A percentile compares a stretch with the other conserved stretches of the same genome.
Conservation (phyloP, 345 rosid species). For the Angophora floribunda region DNA sequence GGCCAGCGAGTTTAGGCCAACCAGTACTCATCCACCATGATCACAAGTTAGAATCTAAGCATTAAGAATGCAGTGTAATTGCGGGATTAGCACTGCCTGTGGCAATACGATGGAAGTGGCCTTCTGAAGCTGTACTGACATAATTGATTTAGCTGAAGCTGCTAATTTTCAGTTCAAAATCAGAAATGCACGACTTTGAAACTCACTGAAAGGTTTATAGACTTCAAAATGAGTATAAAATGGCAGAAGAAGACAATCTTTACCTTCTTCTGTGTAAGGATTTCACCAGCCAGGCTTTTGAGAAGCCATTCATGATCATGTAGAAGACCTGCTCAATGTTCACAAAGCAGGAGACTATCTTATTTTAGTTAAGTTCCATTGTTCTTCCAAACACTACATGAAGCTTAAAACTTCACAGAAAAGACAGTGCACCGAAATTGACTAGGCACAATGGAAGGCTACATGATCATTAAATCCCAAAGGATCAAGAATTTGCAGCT, state of each 20-base stretch:
- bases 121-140: not conserved
- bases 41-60: not conserved
- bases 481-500: not conserved
- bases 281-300: conserved; percentile 64
- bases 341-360: not conserved
- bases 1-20: not conserved
- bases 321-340: conserved; percentile 41
- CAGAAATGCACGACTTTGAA: not conserved
- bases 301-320: conserved; percentile 95
- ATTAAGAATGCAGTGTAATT: not conserved
- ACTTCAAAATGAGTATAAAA: not conserved
- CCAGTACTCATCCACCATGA: not conserved
- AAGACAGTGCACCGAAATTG: not conserved
- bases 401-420: not conserved
- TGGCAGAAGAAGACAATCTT: not conserved
- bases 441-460: not conserved
- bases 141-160: not conserved
- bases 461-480: not conserved
- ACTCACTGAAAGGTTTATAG: not conserved
- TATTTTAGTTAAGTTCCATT: not conserved
- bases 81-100: not conserved
- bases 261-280: conserved; percentile 89
- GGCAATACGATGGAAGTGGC: not conserved
- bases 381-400: not conserved
- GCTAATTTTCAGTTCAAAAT: not conserved